Base-by-base conservation (phyloP, 2,329 filamentous ascomycete genomes). In the Pseudophaeomoniella oleicola region DNA sequence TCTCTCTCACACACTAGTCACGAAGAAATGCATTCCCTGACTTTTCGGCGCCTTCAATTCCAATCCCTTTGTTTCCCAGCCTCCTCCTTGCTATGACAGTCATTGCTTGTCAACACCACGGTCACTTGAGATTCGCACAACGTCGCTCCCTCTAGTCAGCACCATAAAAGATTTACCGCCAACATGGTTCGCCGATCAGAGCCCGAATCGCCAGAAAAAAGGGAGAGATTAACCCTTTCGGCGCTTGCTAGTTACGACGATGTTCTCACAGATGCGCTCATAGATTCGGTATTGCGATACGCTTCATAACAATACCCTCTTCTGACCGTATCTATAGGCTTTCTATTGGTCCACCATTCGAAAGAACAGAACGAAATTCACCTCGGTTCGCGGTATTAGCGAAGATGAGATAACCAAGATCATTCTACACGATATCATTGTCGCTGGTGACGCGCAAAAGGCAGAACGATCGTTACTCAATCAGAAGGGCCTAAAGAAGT, bases 261-360 rank as follows among this genome's bases (percentile, higher is more conserved):
- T 59, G 78, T 96, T 45, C 68, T 93, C 43, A 98, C 90, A 5
- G 90, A 98, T 70, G 82, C 84, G 47, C 75, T 98, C 37, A 78
- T 98, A 42, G 90, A 98, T 60, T 85, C 88, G 63, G 88, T 94
- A 71, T 42, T 40, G 36, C 37, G 18, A 35, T 31, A 19, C 10
- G 5, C 4, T 17, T 11, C 33, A 33, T 39, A 32, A n/a, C 12
- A 40, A 31, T 11, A 9, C 10, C 3, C 14, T n/a, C 16, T 32
- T 18, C 40, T 46, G 18, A 46, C 41, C 30, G 31, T 31, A 13
- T 35, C 32, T 46, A n/a, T n/a, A 94, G 88, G 80, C 85, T 6
- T 94, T 83, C 59, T 98, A 90, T 66, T 96, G 90, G 88, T 88
- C 88, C 4, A 82, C 75, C 3, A 94, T 94, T 40, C 87, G 88